Percentiles rank a stretch among this genome's conserved stretches.
Conservation (phyloP, 2,329 filamentous ascomycete genomes). For the Fusarium brachygibbosum region DNA sequence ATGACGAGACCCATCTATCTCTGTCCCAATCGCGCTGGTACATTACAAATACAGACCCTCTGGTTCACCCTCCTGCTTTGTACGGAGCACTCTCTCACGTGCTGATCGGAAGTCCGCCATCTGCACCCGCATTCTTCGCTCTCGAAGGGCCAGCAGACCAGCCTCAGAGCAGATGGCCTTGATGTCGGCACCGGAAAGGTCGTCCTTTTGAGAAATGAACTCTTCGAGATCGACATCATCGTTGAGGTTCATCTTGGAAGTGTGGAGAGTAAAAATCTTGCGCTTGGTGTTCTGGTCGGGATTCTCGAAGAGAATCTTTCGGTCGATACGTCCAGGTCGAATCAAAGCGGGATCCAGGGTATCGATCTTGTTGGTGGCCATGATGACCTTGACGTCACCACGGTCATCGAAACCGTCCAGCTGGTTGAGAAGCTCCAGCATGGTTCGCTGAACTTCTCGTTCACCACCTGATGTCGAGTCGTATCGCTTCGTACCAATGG, state of each 20-base stretch:
- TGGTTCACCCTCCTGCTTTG: slow-evolving; percentile 98
- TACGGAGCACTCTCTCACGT: slow-evolving; percentile 94
- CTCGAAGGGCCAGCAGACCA: slow-evolving; percentile 91
- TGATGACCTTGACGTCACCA: slow-evolving; percentile 98
- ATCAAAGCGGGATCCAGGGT: slow-evolving; percentile 96
- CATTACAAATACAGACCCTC: slow-evolving; percentile 97
- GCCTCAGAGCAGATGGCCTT: slow-evolving; percentile 99
- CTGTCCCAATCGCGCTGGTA: slow-evolving; percentile 42
- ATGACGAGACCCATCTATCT: slow-evolving; percentile 41
- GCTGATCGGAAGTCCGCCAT: slow-evolving; percentile 98
- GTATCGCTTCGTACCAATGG: slow-evolving; percentile 98
- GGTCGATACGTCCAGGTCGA: slow-evolving; percentile 95
- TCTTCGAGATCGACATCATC: slow-evolving; percentile 98
- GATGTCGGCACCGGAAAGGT: slow-evolving; percentile 96
- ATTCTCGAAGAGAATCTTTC: slow-evolving; percentile 87
- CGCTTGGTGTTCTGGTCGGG: slow-evolving; percentile 87
- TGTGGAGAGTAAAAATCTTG: slow-evolving; percentile 99
- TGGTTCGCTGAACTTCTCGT: slow-evolving; percentile 87
- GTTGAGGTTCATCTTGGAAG: slow-evolving; percentile 97
- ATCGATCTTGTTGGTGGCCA: slow-evolving; percentile 99
- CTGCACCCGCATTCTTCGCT: slow-evolving; percentile 97
- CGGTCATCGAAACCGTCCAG: slow-evolving; percentile 93
- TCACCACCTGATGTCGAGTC: slow-evolving; percentile 97
- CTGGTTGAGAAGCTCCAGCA: slow-evolving; percentile 16
- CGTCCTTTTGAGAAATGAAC: slow-evolving; percentile 98